Evolutionary conservation across 805 yeast genomes (phyloP).

Genomic region (Saccharomycopsis selenospora): DNA sequence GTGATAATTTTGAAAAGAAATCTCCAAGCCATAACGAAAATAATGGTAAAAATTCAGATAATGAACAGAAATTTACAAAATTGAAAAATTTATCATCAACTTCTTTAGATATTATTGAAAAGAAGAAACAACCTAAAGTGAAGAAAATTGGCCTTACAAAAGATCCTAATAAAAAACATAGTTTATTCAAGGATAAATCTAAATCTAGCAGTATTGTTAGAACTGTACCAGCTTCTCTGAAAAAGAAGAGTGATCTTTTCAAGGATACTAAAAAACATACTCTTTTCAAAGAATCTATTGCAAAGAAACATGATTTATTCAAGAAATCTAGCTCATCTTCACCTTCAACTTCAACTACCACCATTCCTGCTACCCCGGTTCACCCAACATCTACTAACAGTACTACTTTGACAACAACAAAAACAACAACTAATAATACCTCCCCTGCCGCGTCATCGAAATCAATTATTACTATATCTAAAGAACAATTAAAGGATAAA

Average conservation of each 20-base stretch:
- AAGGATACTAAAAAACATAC: constrained; percentile 2
- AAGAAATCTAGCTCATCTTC: not conserved
- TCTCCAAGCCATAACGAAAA: too few relatives aligned
- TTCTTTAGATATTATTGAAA: too few relatives aligned
- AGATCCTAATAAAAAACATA: constrained; percentile 17
- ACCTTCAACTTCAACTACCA: too few relatives aligned
- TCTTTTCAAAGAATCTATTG: constrained; percentile 3
- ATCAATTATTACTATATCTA: not conserved
- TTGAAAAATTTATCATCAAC: too few relatives aligned
- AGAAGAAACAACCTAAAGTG: not conserved
- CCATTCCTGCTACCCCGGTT: too few relatives aligned
- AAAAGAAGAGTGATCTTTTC: constrained; percentile 17
- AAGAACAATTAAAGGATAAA: not conserved
- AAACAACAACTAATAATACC: too few relatives aligned
- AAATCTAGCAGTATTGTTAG: not conserved
- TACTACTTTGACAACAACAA: too few relatives aligned
- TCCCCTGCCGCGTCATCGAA: too few relatives aligned
- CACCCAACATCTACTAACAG: too few relatives aligned
- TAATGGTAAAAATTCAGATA: too few relatives aligned
- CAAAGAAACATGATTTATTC: not conserved
- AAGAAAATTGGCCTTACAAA: not conserved
- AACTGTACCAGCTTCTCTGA: not conserved
- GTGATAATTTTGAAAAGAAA: too few relatives aligned
- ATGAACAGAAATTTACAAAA: too few relatives aligned
- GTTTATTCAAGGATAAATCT: constrained; percentile 13